Evolutionary conservation across 768 basidiomycete species (phyloP).

Genomic region (Lentinula boryana): DNA sequence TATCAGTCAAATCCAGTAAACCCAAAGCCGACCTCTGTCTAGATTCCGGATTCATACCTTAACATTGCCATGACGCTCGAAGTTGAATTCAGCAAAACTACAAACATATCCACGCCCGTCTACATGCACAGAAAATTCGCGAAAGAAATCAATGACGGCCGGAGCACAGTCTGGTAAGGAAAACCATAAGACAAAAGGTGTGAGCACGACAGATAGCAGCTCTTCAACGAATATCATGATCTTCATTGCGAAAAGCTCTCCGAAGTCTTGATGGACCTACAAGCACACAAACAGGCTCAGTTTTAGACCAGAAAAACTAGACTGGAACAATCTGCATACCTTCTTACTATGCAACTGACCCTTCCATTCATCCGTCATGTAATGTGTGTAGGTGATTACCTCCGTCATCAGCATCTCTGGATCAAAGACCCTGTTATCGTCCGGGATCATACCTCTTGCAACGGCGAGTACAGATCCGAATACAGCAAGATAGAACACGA

Average conservation of each 20-base stretch:
- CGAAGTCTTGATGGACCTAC: conserved; percentile 88
- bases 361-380: conserved; percentile 93
- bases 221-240: conserved; percentile 83
- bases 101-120: conserved; percentile 96
- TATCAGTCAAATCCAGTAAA: not conserved
- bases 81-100: conserved; percentile 98
- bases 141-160: conserved; percentile 94
- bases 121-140: conserved; percentile 95
- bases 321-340: conserved; percentile 32
- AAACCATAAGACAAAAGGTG: conserved; percentile 91
- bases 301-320: not conserved
- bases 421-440: conserved; percentile 90
- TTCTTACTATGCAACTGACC: conserved; percentile 82
- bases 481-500: conserved; percentile 86
- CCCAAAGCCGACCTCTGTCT: not conserved
- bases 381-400: conserved; percentile 92
- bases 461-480: conserved; percentile 88
- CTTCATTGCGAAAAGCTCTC: conserved; percentile 92
- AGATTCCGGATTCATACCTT: conserved; percentile 43
- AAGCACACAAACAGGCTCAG: not conserved
- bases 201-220: conserved; percentile 84
- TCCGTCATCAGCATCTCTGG: conserved; percentile 90
- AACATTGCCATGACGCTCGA: conserved; percentile 89
- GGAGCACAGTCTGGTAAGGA: conserved; percentile 87
- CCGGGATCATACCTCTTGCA: conserved; percentile 92